phyloP scores from a whole-genome alignment of 176 grass and related monocot species.

The Leersia perrieri region DNA sequence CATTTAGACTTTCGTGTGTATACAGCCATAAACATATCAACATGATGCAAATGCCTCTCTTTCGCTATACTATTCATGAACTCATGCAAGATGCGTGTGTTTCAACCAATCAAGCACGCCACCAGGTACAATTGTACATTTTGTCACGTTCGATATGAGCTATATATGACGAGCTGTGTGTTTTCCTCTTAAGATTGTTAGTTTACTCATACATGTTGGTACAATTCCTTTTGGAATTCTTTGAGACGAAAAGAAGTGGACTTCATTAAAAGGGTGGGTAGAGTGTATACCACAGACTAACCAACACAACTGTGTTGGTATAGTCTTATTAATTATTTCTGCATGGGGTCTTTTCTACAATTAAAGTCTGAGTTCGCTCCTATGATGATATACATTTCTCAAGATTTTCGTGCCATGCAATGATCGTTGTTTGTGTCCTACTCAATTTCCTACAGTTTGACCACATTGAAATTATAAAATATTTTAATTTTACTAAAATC shows the following conservation, averaged over 20 bases:
- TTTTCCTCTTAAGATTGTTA: neutral
- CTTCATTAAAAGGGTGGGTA: neutral
- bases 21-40: neutral
- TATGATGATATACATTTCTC: too few relatives aligned
- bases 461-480: neutral
- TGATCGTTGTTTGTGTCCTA: neutral
- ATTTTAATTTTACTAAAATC: too few relatives aligned
- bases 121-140: neutral
- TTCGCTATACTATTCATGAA: neutral
- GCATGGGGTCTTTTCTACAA: neutral
- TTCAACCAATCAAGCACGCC: neutral
- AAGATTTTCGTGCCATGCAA: neutral
- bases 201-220: neutral
- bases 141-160: neutral
- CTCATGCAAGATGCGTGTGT: conserved; percentile 16
- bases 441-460: neutral
- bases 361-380: neutral
- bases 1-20: neutral
- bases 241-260: neutral
- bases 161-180: neutral
- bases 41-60: neutral
- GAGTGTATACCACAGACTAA: neutral
- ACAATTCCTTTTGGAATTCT: neutral
- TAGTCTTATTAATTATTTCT: neutral
- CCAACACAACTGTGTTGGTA: neutral